Base-by-base conservation (phyloP, 2,329 filamentous ascomycete genomes). In the Neopestalotiopsis sp. region DNA sequence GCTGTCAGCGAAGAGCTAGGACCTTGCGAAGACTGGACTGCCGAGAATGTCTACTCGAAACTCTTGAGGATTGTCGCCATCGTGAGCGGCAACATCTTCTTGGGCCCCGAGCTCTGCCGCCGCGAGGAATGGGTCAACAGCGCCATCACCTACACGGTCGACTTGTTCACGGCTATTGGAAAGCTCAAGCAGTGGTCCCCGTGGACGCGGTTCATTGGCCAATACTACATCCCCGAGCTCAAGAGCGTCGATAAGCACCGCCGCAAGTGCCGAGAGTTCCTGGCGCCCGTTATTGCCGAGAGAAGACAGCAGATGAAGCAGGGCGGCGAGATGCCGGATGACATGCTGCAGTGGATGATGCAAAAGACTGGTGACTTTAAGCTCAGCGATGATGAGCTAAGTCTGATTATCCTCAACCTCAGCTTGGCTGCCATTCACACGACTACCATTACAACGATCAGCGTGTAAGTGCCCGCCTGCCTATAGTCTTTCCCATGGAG, bases 361-460 rank as follows among this genome's bases (percentile, higher is more conserved):
- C 78, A 82, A n/a, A 74, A 75, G 6, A 75, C 78, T 49, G 70
- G 71, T 5, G 79, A 80, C 67, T 76, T 76, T 3, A 71, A 75
- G 5, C 69, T 75, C 32, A 74, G 71, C 17, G 77, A 79, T 65
- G 71, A 77, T 32, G 73, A 78, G 13, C 67, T 85, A 6, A 79
- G 82, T 0, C 77, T 79, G 66, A 71, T 80, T 4, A 83, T 85
- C 73, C 78, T 86, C 4, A 74, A 74, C 0, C 71, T 87, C 17
- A 83, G 78, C 56, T 82, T 87, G 71, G 85, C 84, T 0, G 81
- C 85, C 1, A 87, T 88, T 42, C 83, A 86, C 70, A 86, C 85
- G 0, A 87, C 84, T 0, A 81, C 82, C 0, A 65, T 82, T 62
- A 80, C 82, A 0, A 69, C 81, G 0, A 84, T 82, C 0, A 86